Base-by-base conservation (phyloP, 2,329 filamentous ascomycete genomes). In the Trichoderma polysporum region DNA sequence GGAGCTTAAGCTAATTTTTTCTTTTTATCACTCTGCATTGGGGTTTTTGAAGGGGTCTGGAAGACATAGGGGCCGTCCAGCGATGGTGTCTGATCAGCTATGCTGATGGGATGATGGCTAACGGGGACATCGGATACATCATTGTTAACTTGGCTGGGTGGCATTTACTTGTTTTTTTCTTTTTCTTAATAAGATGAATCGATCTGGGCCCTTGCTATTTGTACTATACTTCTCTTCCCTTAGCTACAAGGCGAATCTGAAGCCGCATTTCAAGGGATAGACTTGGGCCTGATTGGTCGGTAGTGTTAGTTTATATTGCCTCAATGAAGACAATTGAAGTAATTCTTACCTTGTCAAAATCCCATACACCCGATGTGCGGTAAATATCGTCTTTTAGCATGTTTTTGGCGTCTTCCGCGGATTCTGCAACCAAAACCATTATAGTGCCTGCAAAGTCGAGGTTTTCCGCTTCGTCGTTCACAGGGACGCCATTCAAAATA, bases 381-480 rank as follows among this genome's bases (percentile, higher is more conserved):
- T 97, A 97, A 10, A 93, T 81, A 79, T 97, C 93, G 57, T 86
- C 83, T 77, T 85, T 86, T 54, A 97, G 76, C 60, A 85, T 74
- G 72, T 90, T 85, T 47, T 90, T 76, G 2, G 92, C 86, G 76
- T 93, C 90, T 70, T 93, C 90, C 72, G 85, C 87, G 9, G 84
- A 88, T 69, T 87, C 85, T 8, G 91, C 92, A 33, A 86, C 77
- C 45, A 87, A 81, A 31, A 96, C 82, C 74, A 95, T 80, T 19
- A 88, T 86, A 76, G 90, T 93, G 49, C 92, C 93, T 70, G 87
- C 86, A 80, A 95, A 93, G 75, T 90, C 88, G 50, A 87, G 85
- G 22, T 84, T 85, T 4, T 80, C 78, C 10, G 83, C 76, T 60
- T 85, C 80, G 27, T 90, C 84, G 67, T 90, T 86, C 6, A 85